Percentiles rank a stretch among this genome's conserved stretches.
Evolutionary conservation across 768 basidiomycete species (phyloP).

Genomic region (Baorangia bicolor): DNA sequence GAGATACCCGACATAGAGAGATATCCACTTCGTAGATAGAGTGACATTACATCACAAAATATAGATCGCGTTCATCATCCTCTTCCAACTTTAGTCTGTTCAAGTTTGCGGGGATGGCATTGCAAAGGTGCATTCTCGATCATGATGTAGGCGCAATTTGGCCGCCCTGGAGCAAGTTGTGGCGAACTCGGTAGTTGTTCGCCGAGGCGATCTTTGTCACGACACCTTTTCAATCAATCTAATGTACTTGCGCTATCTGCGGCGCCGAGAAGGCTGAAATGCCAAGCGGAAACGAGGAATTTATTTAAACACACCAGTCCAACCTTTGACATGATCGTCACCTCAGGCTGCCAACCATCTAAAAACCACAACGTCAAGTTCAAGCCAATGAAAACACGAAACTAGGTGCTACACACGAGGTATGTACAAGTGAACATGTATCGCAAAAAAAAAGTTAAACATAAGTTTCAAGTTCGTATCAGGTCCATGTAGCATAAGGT

Average conservation of each 20-base stretch:
- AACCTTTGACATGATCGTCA: too few species aligned
- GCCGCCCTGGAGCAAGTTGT: too few species aligned
- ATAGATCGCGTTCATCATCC: neutral
- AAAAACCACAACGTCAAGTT: neutral
- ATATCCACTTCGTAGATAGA: neutral
- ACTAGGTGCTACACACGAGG: neutral
- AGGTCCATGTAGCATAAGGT: neutral
- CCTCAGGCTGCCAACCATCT: neutral
- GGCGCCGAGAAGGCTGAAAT: too few species aligned
- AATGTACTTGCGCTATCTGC: too few species aligned
- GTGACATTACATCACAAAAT: neutral
- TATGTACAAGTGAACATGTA: neutral
- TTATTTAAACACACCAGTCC: too few species aligned
- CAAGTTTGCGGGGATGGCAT: too few species aligned
- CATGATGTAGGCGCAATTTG: too few species aligned
- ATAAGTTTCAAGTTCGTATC: neutral
- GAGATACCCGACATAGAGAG: constrained; percentile 1
- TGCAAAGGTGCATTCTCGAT: too few species aligned
- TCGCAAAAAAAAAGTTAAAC: neutral
- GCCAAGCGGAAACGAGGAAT: too few species aligned
- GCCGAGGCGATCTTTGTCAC: too few species aligned
- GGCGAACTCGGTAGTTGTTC: too few species aligned
- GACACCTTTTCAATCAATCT: too few species aligned
- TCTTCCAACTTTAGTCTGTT: neutral
- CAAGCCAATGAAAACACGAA: neutral